These are phyloP conservation scores for Exophiala oligosperma DNA, from an alignment of 2,329 filamentous ascomycete genomes.

Conservation along the genomic window DNA sequence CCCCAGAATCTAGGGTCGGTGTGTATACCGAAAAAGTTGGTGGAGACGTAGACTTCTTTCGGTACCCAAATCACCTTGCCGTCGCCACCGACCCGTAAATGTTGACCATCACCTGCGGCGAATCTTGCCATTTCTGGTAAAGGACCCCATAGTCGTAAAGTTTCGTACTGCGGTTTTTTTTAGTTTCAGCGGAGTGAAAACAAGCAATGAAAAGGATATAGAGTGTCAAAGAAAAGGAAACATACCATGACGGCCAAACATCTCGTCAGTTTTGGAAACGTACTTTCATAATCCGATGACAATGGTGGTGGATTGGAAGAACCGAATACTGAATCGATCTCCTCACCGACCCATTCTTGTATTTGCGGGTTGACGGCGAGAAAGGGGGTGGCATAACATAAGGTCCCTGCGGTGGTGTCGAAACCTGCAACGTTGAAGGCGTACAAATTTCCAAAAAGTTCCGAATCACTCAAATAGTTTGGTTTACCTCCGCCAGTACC, in stretches of 20 bases:
- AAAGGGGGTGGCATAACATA: constrained; percentile 11
- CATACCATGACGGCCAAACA: no score
- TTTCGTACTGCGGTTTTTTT: constrained; percentile 24
- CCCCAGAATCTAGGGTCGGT: no score
- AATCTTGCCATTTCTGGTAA: constrained; percentile 16
- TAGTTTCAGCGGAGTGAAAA: background rate
- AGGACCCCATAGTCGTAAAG: constrained; percentile 29
- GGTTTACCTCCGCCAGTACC: constrained; percentile 14
- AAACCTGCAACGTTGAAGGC: constrained; percentile 48
- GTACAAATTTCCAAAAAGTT: constrained; percentile 47
- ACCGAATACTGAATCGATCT: constrained; percentile 38
- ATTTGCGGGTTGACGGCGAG: constrained; percentile 16
- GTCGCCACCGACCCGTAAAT: background rate
- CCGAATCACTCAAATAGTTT: constrained; percentile 35
- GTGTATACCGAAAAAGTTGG: no score
- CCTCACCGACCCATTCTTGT: constrained; percentile 14
- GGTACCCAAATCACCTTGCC: background rate
- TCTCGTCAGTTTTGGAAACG: no score
- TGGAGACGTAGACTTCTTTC: background rate
- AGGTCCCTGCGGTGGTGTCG: constrained; percentile 36
- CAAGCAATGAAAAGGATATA: no score
- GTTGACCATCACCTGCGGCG: background rate
- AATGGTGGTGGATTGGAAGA: constrained; percentile 19
- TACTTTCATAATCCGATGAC: no score
- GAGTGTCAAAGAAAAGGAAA: no score